Evolutionary conservation across 139 green algal genomes (phyloP), one percentile per base, ranked within the genome.

Genomic region (Monoraphidium neglectum): DNA sequence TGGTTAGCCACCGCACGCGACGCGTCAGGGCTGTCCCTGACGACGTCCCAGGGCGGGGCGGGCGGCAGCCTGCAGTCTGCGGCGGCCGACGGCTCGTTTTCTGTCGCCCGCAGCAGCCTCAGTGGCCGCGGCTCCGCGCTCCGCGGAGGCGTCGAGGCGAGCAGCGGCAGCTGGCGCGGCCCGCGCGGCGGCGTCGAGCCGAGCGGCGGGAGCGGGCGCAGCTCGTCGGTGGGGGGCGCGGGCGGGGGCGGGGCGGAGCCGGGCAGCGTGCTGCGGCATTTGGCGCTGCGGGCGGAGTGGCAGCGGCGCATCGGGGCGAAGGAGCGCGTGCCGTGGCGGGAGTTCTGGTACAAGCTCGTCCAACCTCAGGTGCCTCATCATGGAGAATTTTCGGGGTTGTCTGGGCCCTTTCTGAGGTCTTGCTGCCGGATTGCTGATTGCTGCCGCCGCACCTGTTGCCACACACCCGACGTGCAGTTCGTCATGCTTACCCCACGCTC

Each of bases 291-390:
- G 15, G 28, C 37, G 8, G 73, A 79, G 60, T 79, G 73, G 73
- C 62, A 47, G 1, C 21, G 28, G 3, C 61, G 35, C 21, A 73
- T 79, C 65, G 73, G 73, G 3, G 33, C 33, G 8, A 23, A 51
- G 47, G 73, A 79, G 63, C 66, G 73, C 12, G 63, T 72, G 2
- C 59, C 73, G 2, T 79, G 73, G 73, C 53, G 47, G 49, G 73
- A 72, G 49, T 79, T 79, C 56, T 79, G 73, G 73, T 57, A 79
- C 49, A 79, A 79, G 63, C 49, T 79, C 62, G 73, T 78, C 46
- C 72, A 72, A 46, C 72, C 61, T 32, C 40, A 66, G 57, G 70
- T 77, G 57, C 10, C 47, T n/a, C 21, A 4, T 26, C 15, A 16
- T 51, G 8, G 43, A 51, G 43, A n/a, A n/a, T n/a, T n/a, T n/a